Conservation (phyloP, 2,329 filamentous ascomycete genomes). For the Dothideomycetidae sp. region DNA sequence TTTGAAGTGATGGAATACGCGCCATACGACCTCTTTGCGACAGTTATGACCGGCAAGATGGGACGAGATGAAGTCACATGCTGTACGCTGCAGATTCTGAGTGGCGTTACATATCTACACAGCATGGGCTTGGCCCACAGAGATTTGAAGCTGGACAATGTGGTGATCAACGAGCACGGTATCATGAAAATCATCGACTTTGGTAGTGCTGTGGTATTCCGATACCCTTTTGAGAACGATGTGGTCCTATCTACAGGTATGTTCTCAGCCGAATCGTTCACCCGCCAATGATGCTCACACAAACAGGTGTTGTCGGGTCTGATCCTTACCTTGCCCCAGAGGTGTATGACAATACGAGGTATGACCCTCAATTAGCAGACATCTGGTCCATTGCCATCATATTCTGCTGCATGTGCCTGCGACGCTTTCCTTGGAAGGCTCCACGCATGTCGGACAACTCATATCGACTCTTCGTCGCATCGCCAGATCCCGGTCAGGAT, state of each 20-base stretch:
- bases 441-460: constrained; percentile 85
- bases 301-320: constrained; percentile 59
- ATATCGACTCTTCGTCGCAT: constrained; percentile 79
- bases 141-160: constrained; percentile 93
- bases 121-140: constrained; percentile 89
- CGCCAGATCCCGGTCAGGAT: constrained; percentile 56
- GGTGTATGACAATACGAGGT: constrained; percentile 85
- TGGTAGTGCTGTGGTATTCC: constrained; percentile 90
- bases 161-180: constrained; percentile 87
- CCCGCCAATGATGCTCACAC: constrained; percentile 12
- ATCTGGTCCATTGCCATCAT: constrained; percentile 98
- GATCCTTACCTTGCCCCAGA: constrained; percentile 95
- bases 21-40: constrained; percentile 88
- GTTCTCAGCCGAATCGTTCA: constrained; percentile 19
- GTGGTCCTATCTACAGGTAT: constrained; percentile 67
- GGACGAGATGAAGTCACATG: constrained; percentile 78
- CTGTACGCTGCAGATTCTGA: constrained; percentile 85
- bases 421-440: constrained; percentile 94
- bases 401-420: constrained; percentile 94
- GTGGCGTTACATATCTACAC: constrained; percentile 86
- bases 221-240: constrained; percentile 90
- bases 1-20: constrained; percentile 99
- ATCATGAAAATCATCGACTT: constrained; percentile 99
- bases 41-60: constrained; percentile 99
- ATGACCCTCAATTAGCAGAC: constrained; percentile 86